Percentiles rank a stretch among this genome's conserved stretches.
Conservation (phyloP, 1,139 yeast genomes). For the Geotrichum phurueaensis region DNA sequence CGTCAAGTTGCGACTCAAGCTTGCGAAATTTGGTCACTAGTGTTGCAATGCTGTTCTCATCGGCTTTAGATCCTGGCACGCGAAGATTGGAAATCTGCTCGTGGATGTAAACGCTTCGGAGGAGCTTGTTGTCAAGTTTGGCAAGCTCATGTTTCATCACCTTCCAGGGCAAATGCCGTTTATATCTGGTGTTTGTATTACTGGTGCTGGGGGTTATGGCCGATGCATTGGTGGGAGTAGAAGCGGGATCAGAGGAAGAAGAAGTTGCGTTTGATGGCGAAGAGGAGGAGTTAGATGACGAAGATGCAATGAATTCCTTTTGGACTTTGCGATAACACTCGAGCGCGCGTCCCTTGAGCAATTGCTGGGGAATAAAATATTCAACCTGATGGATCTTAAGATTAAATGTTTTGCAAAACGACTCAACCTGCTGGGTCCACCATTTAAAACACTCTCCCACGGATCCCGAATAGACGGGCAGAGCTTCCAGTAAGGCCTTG, state of each 20-base stretch:
- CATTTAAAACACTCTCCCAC: slow-evolving; percentile 15
- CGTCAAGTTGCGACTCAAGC: slow-evolving; percentile 21
- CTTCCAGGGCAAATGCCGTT: slow-evolving; percentile 14
- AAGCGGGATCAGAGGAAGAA: neutral
- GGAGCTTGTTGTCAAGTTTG: slow-evolving; percentile 19
- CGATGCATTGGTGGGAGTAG: neutral
- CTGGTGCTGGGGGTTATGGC: neutral
- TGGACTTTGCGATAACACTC: slow-evolving; percentile 9
- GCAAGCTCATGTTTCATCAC: slow-evolving; percentile 10
- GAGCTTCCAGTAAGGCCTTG: slow-evolving; percentile 11
- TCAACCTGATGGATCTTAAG: slow-evolving; percentile 11
- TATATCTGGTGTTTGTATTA: neutral
- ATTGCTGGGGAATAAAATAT: slow-evolving; percentile 13
- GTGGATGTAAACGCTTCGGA: slow-evolving; percentile 19
- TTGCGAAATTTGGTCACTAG: slow-evolving; percentile 17
- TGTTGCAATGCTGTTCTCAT: slow-evolving; percentile 4
- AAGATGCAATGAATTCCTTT: slow-evolving; percentile 1
- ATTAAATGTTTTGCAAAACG: slow-evolving; percentile 17
- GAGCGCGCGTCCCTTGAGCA: slow-evolving; percentile 14
- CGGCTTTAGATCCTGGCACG: neutral
- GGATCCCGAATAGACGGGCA: slow-evolving; percentile 16
- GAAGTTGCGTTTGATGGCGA: neutral
- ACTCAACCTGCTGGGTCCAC: slow-evolving; percentile 18
- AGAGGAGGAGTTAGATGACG: neutral
- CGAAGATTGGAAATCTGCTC: slow-evolving; percentile 6